Conservation (phyloP, 2,329 filamentous ascomycete genomes). For the Fusarium tupiense region DNA sequence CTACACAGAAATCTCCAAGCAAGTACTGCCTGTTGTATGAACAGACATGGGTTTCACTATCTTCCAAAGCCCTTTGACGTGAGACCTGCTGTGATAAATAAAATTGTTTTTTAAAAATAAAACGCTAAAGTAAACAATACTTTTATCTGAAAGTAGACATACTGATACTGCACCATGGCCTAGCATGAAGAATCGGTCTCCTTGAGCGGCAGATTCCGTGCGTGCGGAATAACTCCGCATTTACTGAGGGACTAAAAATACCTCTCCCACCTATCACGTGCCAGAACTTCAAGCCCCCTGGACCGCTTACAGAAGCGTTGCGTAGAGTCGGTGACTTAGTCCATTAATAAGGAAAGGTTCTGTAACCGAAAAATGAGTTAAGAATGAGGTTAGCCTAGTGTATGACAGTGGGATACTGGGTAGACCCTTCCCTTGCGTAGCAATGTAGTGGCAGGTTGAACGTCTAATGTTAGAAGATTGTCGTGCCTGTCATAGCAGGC, state of each 20-base stretch:
- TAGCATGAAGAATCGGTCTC: too few species aligned
- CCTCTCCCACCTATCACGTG: neutral
- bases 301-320: neutral
- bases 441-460: fast-evolving
- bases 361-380: fast-evolving
- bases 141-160: neutral
- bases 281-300: neutral
- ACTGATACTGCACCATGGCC: too few species aligned
- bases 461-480: fast-evolving
- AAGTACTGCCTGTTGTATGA: neutral
- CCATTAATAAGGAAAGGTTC: fast-evolving
- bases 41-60: neutral
- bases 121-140: fast-evolving
- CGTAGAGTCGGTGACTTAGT: fast-evolving
- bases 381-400: neutral
- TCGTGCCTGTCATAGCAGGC: fast-evolving
- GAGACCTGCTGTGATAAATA: neutral
- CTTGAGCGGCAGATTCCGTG: neutral
- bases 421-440: fast-evolving
- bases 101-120: too few species aligned
- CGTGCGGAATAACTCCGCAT: neutral
- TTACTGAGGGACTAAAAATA: too few species aligned
- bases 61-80: neutral
- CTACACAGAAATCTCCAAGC: neutral
- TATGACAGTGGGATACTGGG: too few species aligned